A percentile compares a stretch with the other conserved stretches of the same genome.
These are phyloP conservation scores for Tetradesmus obliquus DNA, from an alignment of 139 green algal genomes.

Conservation along the genomic window DNA sequence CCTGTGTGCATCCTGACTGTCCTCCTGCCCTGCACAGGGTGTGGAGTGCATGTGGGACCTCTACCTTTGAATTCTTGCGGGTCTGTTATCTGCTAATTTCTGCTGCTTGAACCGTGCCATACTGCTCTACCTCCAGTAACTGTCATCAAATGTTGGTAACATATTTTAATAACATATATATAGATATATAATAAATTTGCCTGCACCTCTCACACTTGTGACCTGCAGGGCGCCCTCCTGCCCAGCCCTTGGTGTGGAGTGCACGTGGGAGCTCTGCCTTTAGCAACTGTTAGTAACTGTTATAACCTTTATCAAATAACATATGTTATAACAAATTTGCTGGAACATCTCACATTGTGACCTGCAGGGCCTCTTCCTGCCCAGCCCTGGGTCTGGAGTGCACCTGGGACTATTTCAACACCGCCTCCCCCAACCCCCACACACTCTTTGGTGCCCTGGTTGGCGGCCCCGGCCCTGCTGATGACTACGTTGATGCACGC, in stretches of 20 bases:
- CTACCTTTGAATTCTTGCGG: too few relatives aligned
- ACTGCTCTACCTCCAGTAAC: too few relatives aligned
- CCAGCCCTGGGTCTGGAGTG: neutral
- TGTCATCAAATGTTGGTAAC: too few relatives aligned
- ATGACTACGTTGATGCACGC: constrained; percentile 46
- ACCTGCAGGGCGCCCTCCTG: neutral
- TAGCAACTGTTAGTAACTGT: too few relatives aligned
- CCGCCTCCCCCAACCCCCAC: constrained; percentile 63
- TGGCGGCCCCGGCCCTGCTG: constrained; percentile 60
- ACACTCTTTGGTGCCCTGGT: constrained; percentile 74
- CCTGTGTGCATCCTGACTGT: too few relatives aligned
- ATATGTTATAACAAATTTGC: too few relatives aligned
- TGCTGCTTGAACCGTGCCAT: too few relatives aligned
- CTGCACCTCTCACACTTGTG: neutral
- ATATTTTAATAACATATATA: too few relatives aligned
- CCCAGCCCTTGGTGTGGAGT: neutral
- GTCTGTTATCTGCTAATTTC: too few relatives aligned
- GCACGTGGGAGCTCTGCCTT: neutral
- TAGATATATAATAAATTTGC: neutral
- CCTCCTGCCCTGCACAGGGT: too few relatives aligned
- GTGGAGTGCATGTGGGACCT: too few relatives aligned
- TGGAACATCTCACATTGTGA: neutral
- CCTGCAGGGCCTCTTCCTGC: constrained; percentile 13
- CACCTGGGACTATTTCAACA: constrained; percentile 45
- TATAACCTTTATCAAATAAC: too few relatives aligned